Evolutionary conservation across 805 yeast genomes (phyloP).

Genomic region (Zygoascus flipseniorum): DNA sequence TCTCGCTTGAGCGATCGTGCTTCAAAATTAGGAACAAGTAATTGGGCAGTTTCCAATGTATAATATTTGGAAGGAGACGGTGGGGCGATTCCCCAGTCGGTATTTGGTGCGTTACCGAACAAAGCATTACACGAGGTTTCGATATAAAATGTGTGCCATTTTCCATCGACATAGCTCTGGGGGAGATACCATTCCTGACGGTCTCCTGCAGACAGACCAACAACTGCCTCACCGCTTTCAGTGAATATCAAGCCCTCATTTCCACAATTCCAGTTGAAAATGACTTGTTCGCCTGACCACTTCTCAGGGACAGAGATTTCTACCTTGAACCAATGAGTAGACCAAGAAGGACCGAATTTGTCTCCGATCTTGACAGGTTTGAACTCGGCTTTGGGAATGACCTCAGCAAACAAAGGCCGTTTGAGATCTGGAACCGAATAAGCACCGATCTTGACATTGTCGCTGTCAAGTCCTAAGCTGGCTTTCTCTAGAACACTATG

Average conservation of each 20-base stretch:
- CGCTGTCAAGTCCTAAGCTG: constrained; percentile 38
- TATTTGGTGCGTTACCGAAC: constrained; percentile 62
- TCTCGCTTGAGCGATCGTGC: constrained; percentile 74
- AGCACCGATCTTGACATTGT: constrained; percentile 48
- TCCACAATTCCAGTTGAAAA: constrained; percentile 77
- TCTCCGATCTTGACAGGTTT: constrained; percentile 45
- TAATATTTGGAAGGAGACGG: constrained; percentile 69
- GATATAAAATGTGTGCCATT: constrained; percentile 60
- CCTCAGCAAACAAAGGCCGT: constrained; percentile 53
- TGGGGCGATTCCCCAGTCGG: constrained; percentile 42
- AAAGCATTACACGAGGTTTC: constrained; percentile 95
- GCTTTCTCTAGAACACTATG: constrained; percentile 62
- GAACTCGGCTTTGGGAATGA: constrained; percentile 39
- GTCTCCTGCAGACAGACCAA: constrained; percentile 81
- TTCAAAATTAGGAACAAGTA: constrained; percentile 72
- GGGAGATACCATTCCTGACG: constrained; percentile 70
- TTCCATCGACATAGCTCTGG: constrained; percentile 37
- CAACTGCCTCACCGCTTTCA: constrained; percentile 57
- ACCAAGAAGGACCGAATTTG: constrained; percentile 88
- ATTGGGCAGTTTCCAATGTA: constrained; percentile 57
- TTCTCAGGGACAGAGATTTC: constrained; percentile 50
- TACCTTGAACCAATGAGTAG: constrained; percentile 84
- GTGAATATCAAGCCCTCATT: constrained; percentile 80
- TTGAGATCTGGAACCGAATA: constrained; percentile 63
- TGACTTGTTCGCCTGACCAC: constrained; percentile 39